Conservation (phyloP, 768 basidiomycete genomes). For the Tephrocybe sp. region DNA sequence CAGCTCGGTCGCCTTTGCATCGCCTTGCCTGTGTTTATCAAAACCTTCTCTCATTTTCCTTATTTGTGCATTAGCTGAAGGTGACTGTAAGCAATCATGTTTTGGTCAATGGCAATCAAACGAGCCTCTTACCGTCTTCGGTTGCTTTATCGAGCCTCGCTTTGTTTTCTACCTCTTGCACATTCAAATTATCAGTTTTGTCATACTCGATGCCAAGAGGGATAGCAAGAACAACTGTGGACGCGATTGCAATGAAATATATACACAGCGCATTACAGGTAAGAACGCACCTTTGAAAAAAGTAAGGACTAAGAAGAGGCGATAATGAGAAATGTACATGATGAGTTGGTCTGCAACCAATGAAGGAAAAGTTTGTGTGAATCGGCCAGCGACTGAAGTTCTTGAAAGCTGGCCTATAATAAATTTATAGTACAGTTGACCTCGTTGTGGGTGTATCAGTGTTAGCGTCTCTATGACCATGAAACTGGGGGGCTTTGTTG, state of each 20-base stretch:
- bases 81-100: background rate
- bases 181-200: background rate
- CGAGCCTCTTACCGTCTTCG: background rate
- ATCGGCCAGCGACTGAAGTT: background rate
- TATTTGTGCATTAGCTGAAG: background rate
- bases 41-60: constrained; percentile 1
- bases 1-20: background rate
- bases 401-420: background rate
- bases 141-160: background rate
- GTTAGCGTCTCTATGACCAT: too few species aligned
- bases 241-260: background rate
- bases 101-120: background rate
- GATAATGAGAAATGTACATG: background rate
- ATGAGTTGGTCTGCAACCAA: background rate
- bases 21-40: background rate
- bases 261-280: too few species aligned
- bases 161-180: background rate
- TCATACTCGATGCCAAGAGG: background rate
- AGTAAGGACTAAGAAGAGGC: background rate
- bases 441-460: too few species aligned
- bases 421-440: background rate
- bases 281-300: background rate
- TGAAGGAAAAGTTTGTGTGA: background rate
- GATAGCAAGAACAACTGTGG: background rate
- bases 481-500: too few species aligned